These are phyloP conservation scores for Erysimum pusillum DNA, from an alignment of 441 rosid species.

Conservation along the genomic window DNA sequence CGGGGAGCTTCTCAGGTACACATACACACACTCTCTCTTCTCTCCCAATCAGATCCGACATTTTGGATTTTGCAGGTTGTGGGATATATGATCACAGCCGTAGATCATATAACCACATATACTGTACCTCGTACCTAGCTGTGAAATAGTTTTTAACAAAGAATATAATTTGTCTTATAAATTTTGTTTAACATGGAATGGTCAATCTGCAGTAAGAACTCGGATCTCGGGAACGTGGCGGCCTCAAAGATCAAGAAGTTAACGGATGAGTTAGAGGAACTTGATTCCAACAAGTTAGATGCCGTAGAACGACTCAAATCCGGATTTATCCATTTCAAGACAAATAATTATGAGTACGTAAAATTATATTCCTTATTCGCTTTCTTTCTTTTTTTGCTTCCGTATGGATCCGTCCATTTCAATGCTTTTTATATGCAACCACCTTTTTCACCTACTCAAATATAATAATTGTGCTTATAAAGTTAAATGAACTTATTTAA, in stretches of 20 bases:
- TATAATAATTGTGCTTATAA: constrained; percentile 10
- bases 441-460: not conserved
- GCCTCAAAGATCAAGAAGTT: no score
- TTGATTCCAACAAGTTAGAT: constrained; percentile 49
- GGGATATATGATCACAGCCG: constrained; percentile 24
- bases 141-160: not conserved
- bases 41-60: constrained; percentile 4
- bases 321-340: constrained; percentile 57
- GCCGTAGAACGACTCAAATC: constrained; percentile 44
- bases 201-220: constrained; percentile 58
- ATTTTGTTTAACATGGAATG: constrained; percentile 17
- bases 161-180: not conserved
- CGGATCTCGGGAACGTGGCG: constrained; percentile 63
- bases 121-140: not conserved
- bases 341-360: constrained; percentile 54
- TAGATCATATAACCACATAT: not conserved
- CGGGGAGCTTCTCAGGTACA: constrained; percentile 78
- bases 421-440: not conserved
- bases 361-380: not conserved
- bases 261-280: constrained; percentile 73
- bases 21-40: not conserved
- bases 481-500: not conserved
- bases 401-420: no score
- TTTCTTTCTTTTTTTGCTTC: no score
- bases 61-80: not conserved